These are phyloP conservation scores for Syzygium syzygioides DNA, from an alignment of 441 rosid genomes.

Conservation along the genomic window DNA sequence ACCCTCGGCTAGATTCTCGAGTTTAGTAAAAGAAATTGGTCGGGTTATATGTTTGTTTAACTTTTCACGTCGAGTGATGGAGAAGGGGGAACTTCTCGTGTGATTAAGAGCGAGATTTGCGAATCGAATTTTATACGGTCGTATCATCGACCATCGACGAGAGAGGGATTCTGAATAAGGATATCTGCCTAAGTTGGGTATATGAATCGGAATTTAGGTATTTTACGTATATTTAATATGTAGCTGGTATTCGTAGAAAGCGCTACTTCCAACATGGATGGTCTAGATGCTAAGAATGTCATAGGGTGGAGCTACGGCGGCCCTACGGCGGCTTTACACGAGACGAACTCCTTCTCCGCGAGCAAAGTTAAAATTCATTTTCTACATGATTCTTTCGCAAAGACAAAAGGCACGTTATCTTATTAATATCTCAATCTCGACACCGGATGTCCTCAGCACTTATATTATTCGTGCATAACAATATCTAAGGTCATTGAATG, in stretches of 20 bases:
- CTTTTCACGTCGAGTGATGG: not conserved
- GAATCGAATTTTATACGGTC: not conserved
- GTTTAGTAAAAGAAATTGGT: not conserved
- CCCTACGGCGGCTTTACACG: not conserved
- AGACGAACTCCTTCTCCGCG: not conserved
- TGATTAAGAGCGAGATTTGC: not conserved
- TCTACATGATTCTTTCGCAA: not conserved
- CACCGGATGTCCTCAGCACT: not conserved
- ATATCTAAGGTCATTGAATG: not conserved
- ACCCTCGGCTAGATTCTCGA: not conserved
- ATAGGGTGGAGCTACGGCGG: not conserved
- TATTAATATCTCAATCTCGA: not conserved
- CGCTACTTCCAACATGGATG: not conserved
- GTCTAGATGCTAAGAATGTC: not conserved
- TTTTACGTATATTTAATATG: not conserved
- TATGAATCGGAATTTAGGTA: not conserved
- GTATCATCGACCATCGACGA: not conserved
- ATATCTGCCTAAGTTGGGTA: not conserved
- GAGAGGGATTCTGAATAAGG: not conserved
- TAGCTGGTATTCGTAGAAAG: fast-evolving
- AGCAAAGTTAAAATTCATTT: not conserved
- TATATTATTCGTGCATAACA: not conserved
- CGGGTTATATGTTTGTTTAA: not conserved
- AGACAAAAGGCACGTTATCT: not conserved
- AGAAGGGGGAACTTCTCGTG: not conserved